Percentiles rank a stretch among this genome's conserved stretches.
phyloP scores from a whole-genome alignment of 805 yeast genomes.

The Lipomyces spencermartinsiae region DNA sequence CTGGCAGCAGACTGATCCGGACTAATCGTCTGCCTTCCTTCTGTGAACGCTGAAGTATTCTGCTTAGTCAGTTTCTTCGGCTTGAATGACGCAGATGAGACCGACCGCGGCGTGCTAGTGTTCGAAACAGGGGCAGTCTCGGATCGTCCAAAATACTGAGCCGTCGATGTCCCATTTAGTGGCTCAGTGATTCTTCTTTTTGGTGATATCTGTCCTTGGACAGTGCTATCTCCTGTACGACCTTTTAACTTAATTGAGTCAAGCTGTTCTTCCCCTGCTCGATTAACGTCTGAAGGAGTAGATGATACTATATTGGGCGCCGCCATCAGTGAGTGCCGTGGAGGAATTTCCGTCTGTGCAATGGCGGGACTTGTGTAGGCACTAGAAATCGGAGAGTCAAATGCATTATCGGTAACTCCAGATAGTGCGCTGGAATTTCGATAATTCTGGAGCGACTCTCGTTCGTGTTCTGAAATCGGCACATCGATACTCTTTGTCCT shows the following conservation, averaged over 20 bases:
- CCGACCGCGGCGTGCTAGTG: constrained; percentile 43
- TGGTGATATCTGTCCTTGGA: background rate
- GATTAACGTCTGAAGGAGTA: background rate
- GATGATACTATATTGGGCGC: background rate
- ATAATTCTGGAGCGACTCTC: background rate
- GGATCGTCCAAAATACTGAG: background rate
- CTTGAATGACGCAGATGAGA: constrained; percentile 56
- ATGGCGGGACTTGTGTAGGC: background rate
- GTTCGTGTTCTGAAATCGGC: background rate
- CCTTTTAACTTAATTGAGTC: constrained; percentile 47
- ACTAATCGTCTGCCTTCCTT: constrained; percentile 78
- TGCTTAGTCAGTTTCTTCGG: constrained; percentile 45
- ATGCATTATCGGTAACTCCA: background rate
- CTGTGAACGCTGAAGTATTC: constrained; percentile 56
- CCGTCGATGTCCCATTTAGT: background rate
- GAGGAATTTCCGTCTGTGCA: background rate
- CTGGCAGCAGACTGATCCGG: constrained; percentile 79
- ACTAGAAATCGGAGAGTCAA: background rate
- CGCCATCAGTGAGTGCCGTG: background rate
- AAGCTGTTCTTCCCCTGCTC: background rate
- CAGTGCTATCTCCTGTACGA: background rate
- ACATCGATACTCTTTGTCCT: background rate
- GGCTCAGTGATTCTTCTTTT: constrained; percentile 12
- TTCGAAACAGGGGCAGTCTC: constrained; percentile 1
- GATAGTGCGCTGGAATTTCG: background rate